These are phyloP conservation scores for Daedaleopsis sinensis DNA, from an alignment of 768 basidiomycete species.

Conservation along the genomic window DNA sequence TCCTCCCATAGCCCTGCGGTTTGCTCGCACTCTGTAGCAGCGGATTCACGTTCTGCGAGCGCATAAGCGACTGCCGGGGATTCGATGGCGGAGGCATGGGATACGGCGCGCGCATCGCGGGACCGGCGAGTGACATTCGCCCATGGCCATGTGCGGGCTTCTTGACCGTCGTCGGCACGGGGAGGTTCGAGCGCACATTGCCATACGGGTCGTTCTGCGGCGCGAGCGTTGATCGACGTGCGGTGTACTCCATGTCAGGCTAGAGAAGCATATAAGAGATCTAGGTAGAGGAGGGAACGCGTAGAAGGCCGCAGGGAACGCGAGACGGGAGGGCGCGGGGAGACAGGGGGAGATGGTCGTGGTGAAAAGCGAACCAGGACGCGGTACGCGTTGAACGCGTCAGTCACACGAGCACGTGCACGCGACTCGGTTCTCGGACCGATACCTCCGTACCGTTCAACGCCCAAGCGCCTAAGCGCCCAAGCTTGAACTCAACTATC, in stretches of 20 bases:
- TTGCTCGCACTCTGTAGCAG: slow-evolving; percentile 73
- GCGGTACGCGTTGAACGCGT: slow-evolving; percentile 25
- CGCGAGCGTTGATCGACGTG: slow-evolving; percentile 63
- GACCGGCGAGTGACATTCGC: slow-evolving; percentile 76
- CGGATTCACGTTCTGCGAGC: slow-evolving; percentile 70
- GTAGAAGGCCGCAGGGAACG: not conserved
- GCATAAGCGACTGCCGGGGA: slow-evolving; percentile 68
- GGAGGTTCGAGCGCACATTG: slow-evolving; percentile 64
- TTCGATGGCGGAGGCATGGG: slow-evolving; percentile 46
- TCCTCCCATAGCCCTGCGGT: slow-evolving; percentile 59
- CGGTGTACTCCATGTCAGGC: slow-evolving; percentile 42
- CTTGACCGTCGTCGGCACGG: slow-evolving; percentile 74
- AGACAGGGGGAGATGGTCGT: slow-evolving; percentile 3
- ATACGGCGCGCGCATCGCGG: slow-evolving; percentile 63
- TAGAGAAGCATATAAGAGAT: not conserved
- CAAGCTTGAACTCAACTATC: too few relatives aligned
- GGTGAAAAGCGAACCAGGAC: slow-evolving; percentile 16
- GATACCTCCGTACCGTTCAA: not conserved
- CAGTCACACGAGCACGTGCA: slow-evolving; percentile 20
- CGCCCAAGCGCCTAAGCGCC: too few relatives aligned
- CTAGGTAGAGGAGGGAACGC: not conserved
- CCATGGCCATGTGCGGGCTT: slow-evolving; percentile 55
- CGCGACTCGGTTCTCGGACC: slow-evolving; percentile 4
- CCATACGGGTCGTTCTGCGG: slow-evolving; percentile 51
- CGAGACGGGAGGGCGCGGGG: not conserved